These are phyloP conservation scores for Termitomyces sp. DNA, from an alignment of 768 basidiomycete species.

Conservation along the genomic window DNA sequence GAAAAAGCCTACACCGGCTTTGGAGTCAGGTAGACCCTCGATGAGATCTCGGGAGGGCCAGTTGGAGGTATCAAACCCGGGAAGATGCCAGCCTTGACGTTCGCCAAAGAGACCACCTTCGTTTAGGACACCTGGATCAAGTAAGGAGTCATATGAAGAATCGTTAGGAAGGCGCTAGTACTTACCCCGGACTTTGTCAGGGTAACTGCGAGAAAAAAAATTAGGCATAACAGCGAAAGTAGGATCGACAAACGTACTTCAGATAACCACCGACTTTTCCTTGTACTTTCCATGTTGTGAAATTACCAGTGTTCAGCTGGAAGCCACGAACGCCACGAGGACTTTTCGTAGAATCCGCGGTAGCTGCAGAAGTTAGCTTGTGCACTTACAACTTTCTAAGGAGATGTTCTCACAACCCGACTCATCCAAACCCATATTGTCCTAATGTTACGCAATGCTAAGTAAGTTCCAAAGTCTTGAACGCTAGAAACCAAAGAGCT, in stretches of 20 bases:
- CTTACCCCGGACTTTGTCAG: slow-evolving; percentile 55
- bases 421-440: slow-evolving; percentile 78
- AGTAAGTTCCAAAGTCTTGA: not conserved
- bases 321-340: slow-evolving; percentile 80
- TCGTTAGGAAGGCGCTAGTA: not conserved
- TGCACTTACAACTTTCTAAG: not conserved
- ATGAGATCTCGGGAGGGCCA: slow-evolving; percentile 57
- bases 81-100: slow-evolving; percentile 69
- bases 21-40: slow-evolving; percentile 47
- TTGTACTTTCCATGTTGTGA: slow-evolving; percentile 65
- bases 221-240: not conserved
- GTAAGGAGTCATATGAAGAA: not conserved
- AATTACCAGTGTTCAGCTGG: slow-evolving; percentile 54
- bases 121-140: slow-evolving; percentile 46
- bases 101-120: slow-evolving; percentile 73
- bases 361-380: slow-evolving; percentile 20
- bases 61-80: slow-evolving; percentile 55
- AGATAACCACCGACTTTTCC: slow-evolving; percentile 72
- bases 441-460: slow-evolving; percentile 30
- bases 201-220: slow-evolving; percentile 43
- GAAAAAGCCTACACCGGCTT: slow-evolving; percentile 79
- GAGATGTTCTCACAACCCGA: slow-evolving; percentile 34
- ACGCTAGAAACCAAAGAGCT: slow-evolving; percentile 1
- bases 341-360: slow-evolving; percentile 54
- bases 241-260: slow-evolving; percentile 31